phyloP scores from a whole-genome alignment of 768 basidiomycete species.

The Tylopilus plumbeoviolaceoides region DNA sequence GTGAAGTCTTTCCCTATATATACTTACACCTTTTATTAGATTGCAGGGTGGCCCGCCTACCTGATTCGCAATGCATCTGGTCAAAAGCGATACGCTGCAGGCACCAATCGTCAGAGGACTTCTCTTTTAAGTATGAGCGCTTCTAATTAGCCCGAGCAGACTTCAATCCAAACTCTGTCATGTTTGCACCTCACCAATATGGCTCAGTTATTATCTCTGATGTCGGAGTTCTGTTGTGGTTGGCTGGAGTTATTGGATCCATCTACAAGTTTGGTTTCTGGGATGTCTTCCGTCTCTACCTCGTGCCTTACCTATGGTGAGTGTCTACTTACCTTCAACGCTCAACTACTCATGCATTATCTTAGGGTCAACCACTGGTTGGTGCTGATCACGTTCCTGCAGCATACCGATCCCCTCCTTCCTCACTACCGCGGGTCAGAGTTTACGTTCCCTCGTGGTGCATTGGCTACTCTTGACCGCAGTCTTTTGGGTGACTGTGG shows the following conservation, averaged over 20 bases:
- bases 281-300: constrained; percentile 74
- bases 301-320: constrained; percentile 85
- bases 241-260: constrained; percentile 52
- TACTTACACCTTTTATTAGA: constrained; percentile 34
- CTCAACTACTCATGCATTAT: neutral
- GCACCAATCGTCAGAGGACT: constrained; percentile 67
- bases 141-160: constrained; percentile 36
- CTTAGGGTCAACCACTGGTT: constrained; percentile 89
- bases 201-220: constrained; percentile 78
- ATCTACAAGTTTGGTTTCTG: constrained; percentile 61
- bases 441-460: constrained; percentile 93
- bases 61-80: constrained; percentile 81
- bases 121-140: neutral
- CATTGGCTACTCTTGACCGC: constrained; percentile 88
- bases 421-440: constrained; percentile 89
- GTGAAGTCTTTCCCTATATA: neutral
- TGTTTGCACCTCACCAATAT: constrained; percentile 83
- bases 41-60: constrained; percentile 86
- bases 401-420: constrained; percentile 94
- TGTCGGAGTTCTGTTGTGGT: constrained; percentile 74
- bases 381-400: constrained; percentile 93
- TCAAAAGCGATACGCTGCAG: constrained; percentile 71
- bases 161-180: constrained; percentile 71
- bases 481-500: constrained; percentile 76
- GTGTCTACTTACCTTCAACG: neutral